Conservation (phyloP, 495 filamentous ascomycete species). For the Cladorrhinum samala region DNA sequence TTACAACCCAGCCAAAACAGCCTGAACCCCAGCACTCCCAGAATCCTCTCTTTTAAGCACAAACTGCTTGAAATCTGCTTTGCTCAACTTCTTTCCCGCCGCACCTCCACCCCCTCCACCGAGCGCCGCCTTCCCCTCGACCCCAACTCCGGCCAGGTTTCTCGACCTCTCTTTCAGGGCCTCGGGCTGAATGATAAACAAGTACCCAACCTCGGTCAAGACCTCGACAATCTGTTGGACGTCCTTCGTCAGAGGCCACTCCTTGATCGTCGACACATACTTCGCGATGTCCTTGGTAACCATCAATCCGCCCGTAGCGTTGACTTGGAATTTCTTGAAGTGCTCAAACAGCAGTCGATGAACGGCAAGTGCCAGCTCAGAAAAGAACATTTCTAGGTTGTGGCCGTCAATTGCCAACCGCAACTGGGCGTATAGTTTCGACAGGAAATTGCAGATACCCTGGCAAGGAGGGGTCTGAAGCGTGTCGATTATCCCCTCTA, state of each 20-base stretch:
- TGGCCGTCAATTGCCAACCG: conserved; percentile 64
- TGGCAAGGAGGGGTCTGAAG: conserved; percentile 83
- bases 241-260: conserved; percentile 69
- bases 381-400: conserved; percentile 70
- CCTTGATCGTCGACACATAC: conserved; percentile 75
- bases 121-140: not conserved
- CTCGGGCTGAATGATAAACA: conserved; percentile 92
- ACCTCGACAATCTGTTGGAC: conserved; percentile 71
- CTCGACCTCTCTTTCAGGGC: conserved; percentile 68
- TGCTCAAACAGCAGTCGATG: conserved; percentile 78
- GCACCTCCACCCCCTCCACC: conserved; percentile 2
- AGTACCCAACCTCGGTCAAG: conserved; percentile 85
- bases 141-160: conserved; percentile 45
- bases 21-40: conserved; percentile 71
- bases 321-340: conserved; percentile 88
- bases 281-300: conserved; percentile 92
- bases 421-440: conserved; percentile 52
- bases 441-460: conserved; percentile 69
- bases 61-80: conserved; percentile 76
- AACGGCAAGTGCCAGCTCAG: conserved; percentile 78
- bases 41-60: conserved; percentile 77
- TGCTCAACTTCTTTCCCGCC: conserved; percentile 47
- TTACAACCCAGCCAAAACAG: conserved; percentile 55
- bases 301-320: conserved; percentile 86
- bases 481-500: conserved; percentile 64